Conservation (phyloP, 345 rosid genomes). For the Anacardium occidentale region DNA sequence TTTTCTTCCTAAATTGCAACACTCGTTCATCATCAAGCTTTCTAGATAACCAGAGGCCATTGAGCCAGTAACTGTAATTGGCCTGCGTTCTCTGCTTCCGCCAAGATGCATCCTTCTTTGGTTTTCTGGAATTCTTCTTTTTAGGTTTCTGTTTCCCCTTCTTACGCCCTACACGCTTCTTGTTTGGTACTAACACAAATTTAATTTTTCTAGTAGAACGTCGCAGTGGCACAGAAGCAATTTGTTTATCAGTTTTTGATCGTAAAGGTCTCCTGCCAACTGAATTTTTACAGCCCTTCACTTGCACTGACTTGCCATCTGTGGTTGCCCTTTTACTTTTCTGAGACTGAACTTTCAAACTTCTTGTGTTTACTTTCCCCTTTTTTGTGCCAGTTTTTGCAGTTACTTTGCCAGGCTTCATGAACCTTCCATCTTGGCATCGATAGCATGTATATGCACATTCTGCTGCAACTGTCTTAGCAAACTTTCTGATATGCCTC, state of each 20-base stretch:
- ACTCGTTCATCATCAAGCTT: slow-evolving; percentile 72
- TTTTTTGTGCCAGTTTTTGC: slow-evolving; percentile 37
- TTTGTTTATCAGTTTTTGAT: slow-evolving; percentile 48
- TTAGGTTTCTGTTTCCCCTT: slow-evolving; percentile 51
- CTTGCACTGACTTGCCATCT: slow-evolving; percentile 29
- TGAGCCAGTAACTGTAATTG: slow-evolving; percentile 70
- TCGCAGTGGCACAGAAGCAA: slow-evolving; percentile 62
- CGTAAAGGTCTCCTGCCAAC: slow-evolving; percentile 33
- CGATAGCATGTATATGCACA: slow-evolving; percentile 58
- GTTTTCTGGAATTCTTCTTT: slow-evolving; percentile 42
- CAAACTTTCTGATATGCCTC: slow-evolving; percentile 67
- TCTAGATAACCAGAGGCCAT: slow-evolving; percentile 73
- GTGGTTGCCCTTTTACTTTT: slow-evolving; percentile 35
- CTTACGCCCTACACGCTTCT: slow-evolving; percentile 37
- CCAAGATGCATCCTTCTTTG: slow-evolving; percentile 32
- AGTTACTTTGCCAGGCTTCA: slow-evolving; percentile 29
- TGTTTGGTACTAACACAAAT: slow-evolving; percentile 42
- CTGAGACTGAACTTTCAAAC: slow-evolving; percentile 37
- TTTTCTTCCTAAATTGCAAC: slow-evolving; percentile 47
- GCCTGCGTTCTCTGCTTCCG: slow-evolving; percentile 62
- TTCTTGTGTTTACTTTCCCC: slow-evolving; percentile 37
- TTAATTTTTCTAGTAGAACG: slow-evolving; percentile 75
- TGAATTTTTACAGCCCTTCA: slow-evolving; percentile 34
- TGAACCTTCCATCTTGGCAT: slow-evolving; percentile 49
- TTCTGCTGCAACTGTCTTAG: slow-evolving; percentile 37